A percentile compares a stretch with the other conserved stretches of the same genome.
phyloP scores from a whole-genome alignment of 257 asterid genomes.

The Solanum appendiculatum region DNA sequence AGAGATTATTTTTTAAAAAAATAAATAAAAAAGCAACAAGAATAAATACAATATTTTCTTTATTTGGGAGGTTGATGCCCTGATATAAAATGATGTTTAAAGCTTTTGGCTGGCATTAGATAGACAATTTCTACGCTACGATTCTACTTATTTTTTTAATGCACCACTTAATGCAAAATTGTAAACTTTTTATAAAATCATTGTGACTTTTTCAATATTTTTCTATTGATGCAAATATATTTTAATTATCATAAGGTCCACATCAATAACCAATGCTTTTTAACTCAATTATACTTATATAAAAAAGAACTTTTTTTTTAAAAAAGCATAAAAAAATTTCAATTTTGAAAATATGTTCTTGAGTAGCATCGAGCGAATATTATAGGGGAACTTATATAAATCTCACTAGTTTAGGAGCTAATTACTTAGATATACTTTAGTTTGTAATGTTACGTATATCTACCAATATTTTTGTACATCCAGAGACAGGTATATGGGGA shows the following conservation, averaged over 20 bases:
- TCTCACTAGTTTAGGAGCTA: too few relatives aligned
- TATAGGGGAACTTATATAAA: too few relatives aligned
- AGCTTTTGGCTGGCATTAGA: background rate
- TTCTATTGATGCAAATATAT: background rate
- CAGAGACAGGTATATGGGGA: too few relatives aligned
- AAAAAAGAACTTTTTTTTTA: background rate
- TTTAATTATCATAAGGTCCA: background rate
- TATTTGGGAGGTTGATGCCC: background rate
- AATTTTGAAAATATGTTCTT: background rate
- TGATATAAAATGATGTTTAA: background rate
- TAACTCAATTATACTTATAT: background rate
- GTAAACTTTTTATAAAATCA: background rate
- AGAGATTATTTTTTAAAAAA: background rate
- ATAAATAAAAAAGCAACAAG: background rate
- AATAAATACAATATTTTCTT: background rate
- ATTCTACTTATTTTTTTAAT: background rate
- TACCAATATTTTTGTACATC: too few relatives aligned
- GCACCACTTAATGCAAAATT: background rate
- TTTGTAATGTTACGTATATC: too few relatives aligned
- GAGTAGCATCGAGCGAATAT: rapidly evolving
- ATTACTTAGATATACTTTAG: too few relatives aligned
- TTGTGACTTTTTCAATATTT: background rate
- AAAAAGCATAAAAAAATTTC: background rate
- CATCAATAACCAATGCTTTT: background rate
- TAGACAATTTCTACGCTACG: background rate